These are phyloP conservation scores for Phytophthora boehmeriae DNA, from an alignment of 352 stramenopile species.

Conservation along the genomic window DNA sequence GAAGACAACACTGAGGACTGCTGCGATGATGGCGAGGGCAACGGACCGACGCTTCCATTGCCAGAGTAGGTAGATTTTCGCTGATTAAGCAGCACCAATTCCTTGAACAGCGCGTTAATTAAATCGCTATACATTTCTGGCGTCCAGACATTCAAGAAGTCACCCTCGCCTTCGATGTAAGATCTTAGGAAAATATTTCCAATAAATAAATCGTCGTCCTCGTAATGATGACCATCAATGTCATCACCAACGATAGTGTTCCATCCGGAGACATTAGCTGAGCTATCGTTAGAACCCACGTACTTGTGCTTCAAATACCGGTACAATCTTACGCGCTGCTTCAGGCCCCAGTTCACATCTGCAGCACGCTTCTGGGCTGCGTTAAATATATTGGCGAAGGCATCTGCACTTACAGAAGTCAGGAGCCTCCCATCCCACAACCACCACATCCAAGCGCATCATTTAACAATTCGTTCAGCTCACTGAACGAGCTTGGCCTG, in stretches of 20 bases:
- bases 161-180: conserved; percentile 80
- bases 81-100: conserved; percentile 52
- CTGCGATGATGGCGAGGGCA: conserved; percentile 17
- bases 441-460: conserved; percentile 73
- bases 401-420: conserved; percentile 42
- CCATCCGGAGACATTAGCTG: conserved; percentile 26
- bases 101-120: conserved; percentile 67
- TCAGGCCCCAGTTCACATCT: conserved; percentile 76
- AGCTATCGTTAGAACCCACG: conserved; percentile 39
- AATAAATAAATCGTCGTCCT: conserved; percentile 73
- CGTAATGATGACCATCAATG: conserved; percentile 30
- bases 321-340: conserved; percentile 64
- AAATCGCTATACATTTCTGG: conserved; percentile 71
- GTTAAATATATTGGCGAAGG: conserved; percentile 78
- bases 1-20: conserved; percentile 18
- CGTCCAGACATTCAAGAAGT: conserved; percentile 81
- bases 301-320: conserved; percentile 74
- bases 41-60: conserved; percentile 19
- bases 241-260: conserved; percentile 19
- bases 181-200: conserved; percentile 83
- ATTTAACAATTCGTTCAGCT: conserved; percentile 69
- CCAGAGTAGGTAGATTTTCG: conserved; percentile 59
- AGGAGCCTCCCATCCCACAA: conserved; percentile 73
- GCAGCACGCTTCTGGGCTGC: conserved; percentile 66
- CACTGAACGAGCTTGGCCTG: conserved; percentile 7